Conservation (phyloP, 1,284 basidiomycete genomes). For the Trichosporon inkin region DNA sequence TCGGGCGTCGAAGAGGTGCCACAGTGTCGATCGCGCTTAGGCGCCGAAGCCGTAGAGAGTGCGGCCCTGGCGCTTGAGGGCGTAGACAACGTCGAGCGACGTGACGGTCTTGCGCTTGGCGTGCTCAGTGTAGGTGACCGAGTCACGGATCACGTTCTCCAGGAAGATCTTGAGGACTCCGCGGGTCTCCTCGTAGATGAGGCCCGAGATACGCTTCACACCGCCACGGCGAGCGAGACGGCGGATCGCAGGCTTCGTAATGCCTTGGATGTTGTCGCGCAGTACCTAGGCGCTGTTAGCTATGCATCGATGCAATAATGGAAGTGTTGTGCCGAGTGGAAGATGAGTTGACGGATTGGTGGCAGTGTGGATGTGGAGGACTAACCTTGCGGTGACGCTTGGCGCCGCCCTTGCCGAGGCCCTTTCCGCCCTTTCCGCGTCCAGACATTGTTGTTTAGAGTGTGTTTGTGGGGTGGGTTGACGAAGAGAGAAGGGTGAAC, state of each 20-base stretch:
- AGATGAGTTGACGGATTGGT: background rate
- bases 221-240: slow-evolving; percentile 91
- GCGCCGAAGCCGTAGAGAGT: slow-evolving; percentile 81
- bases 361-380: background rate
- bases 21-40: slow-evolving; percentile 42
- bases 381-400: slow-evolving; percentile 73
- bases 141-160: slow-evolving; percentile 73
- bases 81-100: slow-evolving; percentile 75
- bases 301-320: background rate
- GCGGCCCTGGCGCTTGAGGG: slow-evolving; percentile 83
- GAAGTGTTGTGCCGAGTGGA: background rate
- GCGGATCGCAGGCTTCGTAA: slow-evolving; percentile 87
- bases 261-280: slow-evolving; percentile 77
- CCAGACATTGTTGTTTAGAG: slow-evolving; percentile 60
- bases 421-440: slow-evolving; percentile 72
- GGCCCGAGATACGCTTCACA: slow-evolving; percentile 90
- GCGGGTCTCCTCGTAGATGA: slow-evolving; percentile 91
- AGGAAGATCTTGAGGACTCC: slow-evolving; percentile 72
- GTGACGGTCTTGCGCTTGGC: slow-evolving; percentile 88
- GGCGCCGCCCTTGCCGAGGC: slow-evolving; percentile 79
- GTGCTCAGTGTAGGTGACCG: slow-evolving; percentile 87
- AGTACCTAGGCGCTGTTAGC: slow-evolving; percentile 50
- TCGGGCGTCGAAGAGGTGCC: too few species aligned
- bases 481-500: slow-evolving; percentile 10
- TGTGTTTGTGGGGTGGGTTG: slow-evolving; percentile 44